These are phyloP conservation scores for Pseudogymnoascus sp. DNA, from an alignment of 2,329 filamentous ascomycete species.

Conservation along the genomic window DNA sequence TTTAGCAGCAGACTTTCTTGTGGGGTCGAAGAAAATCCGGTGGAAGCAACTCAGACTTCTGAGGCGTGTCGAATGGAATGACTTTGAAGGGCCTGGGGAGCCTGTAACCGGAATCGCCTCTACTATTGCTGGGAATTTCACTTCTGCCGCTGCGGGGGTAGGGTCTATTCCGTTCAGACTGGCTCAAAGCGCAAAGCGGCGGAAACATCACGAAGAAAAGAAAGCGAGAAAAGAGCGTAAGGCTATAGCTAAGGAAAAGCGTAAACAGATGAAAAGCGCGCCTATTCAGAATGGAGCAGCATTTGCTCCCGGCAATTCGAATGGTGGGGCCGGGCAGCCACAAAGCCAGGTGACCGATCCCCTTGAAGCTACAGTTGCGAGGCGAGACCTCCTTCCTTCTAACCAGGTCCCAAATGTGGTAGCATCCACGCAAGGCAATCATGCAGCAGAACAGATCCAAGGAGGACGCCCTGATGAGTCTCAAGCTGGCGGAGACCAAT, in stretches of 20 bases:
- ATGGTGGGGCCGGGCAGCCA: not conserved
- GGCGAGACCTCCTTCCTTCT: not conserved
- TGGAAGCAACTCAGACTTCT: slow-evolving; percentile 58
- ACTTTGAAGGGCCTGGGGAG: slow-evolving; percentile 68
- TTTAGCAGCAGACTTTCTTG: slow-evolving; percentile 57
- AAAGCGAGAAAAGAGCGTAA: slow-evolving; percentile 32
- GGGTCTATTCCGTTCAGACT: slow-evolving; percentile 56
- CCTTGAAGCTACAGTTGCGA: slow-evolving; percentile 11
- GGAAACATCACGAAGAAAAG: slow-evolving; percentile 43
- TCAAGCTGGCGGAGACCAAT: not conserved
- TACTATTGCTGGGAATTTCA: slow-evolving; percentile 51
- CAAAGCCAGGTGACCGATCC: not conserved
- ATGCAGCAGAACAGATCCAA: not conserved
- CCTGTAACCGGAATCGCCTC: slow-evolving; percentile 60
- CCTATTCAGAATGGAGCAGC: not conserved
- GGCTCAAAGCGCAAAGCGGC: slow-evolving; percentile 48
- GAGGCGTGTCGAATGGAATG: slow-evolving; percentile 66
- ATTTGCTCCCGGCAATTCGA: not conserved
- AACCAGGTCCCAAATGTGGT: not conserved
- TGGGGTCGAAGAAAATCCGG: slow-evolving; percentile 51
- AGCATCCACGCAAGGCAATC: not conserved
- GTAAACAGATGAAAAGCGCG: not conserved
- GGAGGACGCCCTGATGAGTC: not conserved
- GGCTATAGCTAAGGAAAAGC: slow-evolving; percentile 18
- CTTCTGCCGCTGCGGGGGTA: slow-evolving; percentile 54